These are phyloP conservation scores for Penicillium antarcticum DNA, from an alignment of 495 filamentous ascomycete species.

Conservation along the genomic window DNA sequence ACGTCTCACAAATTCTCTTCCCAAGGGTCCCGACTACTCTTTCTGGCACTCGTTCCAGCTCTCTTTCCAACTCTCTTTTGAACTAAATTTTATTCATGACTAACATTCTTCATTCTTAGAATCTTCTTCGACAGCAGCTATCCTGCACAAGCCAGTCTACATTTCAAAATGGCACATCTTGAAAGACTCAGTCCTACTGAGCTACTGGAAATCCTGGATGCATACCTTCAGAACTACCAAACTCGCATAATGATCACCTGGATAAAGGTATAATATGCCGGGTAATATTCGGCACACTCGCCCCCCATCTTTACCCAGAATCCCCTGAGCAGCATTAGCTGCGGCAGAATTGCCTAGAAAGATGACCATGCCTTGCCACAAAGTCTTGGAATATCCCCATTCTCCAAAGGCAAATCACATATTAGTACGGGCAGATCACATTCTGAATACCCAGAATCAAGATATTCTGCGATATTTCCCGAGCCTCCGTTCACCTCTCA, in stretches of 20 bases:
- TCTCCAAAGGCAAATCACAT: background rate
- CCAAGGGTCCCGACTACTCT: no score
- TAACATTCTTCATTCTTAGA: no score
- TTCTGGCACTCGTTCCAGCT: no score
- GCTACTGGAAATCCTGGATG: background rate
- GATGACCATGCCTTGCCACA: slow-evolving; percentile 4
- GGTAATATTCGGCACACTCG: slow-evolving; percentile 1
- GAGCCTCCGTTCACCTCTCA: background rate
- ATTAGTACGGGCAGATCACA: slow-evolving; percentile 8
- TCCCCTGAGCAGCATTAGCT: background rate
- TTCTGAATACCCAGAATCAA: slow-evolving; percentile 3
- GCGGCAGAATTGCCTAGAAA: slow-evolving; percentile 7
- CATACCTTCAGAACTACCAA: background rate
- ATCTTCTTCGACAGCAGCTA: no score
- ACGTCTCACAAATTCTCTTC: no score
- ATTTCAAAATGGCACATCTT: no score
- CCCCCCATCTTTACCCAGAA: background rate
- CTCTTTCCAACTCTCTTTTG: no score
- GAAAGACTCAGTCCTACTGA: background rate
- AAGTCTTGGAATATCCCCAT: background rate
- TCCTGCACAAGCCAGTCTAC: no score
- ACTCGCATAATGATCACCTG: background rate
- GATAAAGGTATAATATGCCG: slow-evolving; percentile 6
- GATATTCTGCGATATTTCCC: background rate
- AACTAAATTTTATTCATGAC: no score